These are phyloP conservation scores for Tuber magnatum DNA, from an alignment of 495 filamentous ascomycete species.

Conservation along the genomic window DNA sequence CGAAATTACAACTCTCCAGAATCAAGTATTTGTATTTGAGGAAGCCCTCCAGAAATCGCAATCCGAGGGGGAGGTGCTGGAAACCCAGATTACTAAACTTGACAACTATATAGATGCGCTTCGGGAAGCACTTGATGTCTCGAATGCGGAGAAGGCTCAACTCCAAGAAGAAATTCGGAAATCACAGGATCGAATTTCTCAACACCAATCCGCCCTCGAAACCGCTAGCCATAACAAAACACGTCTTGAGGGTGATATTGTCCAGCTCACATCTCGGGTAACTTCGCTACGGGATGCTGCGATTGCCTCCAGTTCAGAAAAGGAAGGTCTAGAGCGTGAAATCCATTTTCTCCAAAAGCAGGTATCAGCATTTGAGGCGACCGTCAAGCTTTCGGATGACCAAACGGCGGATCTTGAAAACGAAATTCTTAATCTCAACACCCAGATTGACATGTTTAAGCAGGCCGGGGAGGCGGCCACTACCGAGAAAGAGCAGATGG, in stretches of 20 bases:
- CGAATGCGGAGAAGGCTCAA: slow-evolving; percentile 1
- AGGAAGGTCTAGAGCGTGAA: slow-evolving; percentile 19
- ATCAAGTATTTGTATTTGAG: slow-evolving; percentile 21
- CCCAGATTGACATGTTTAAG: not conserved
- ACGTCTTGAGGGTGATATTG: slow-evolving; percentile 1
- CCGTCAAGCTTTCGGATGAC: slow-evolving; percentile 15
- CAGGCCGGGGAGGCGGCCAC: slow-evolving; percentile 13
- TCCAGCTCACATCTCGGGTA: not conserved
- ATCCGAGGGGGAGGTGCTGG: slow-evolving; percentile 10
- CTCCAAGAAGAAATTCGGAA: not conserved
- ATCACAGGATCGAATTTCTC: not conserved
- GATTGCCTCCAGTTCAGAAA: slow-evolving; percentile 8
- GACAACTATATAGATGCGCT: slow-evolving; percentile 17
- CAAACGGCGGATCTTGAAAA: slow-evolving; percentile 16
- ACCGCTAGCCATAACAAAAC: not conserved
- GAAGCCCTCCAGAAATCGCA: slow-evolving; percentile 13
- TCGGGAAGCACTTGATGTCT: slow-evolving; percentile 14
- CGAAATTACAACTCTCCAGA: slow-evolving; percentile 20
- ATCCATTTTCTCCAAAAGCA: slow-evolving; percentile 19
- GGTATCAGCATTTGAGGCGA: slow-evolving; percentile 23
- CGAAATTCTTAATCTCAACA: slow-evolving; percentile 1
- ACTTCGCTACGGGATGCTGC: not conserved
- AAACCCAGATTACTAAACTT: slow-evolving; percentile 26
- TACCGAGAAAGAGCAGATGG: slow-evolving; percentile 20
- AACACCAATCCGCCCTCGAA: not conserved